A percentile compares a stretch with the other conserved stretches of the same genome.
Evolutionary conservation across 2,329 filamentous ascomycete genomes (phyloP).

Genomic region (Fusarium sp.): DNA sequence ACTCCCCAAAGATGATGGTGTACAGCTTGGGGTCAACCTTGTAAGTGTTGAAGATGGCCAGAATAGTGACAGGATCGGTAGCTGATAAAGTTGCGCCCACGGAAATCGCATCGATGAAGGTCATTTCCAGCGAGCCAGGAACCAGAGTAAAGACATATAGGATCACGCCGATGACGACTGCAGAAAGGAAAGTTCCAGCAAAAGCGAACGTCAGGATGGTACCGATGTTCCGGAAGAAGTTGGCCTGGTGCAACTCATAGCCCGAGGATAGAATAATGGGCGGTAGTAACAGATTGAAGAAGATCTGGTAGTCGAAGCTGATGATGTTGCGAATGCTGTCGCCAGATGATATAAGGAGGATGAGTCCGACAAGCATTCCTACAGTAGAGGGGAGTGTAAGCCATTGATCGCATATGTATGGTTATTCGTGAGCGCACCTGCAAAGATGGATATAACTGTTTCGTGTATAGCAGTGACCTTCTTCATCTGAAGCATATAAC

Average conservation of each 20-base stretch:
- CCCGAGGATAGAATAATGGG: constrained; percentile 97
- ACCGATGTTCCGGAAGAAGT: constrained; percentile 98
- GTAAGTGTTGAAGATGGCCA: constrained; percentile 99
- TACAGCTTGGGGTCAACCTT: constrained; percentile 99
- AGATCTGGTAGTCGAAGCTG: constrained; percentile 98
- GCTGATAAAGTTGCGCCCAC: constrained; percentile 96
- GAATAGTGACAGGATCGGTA: constrained; percentile 96
- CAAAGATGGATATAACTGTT: constrained; percentile 98
- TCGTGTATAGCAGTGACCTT: constrained; percentile 98
- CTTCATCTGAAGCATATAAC: constrained; percentile 95
- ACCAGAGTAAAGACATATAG: constrained; percentile 90
- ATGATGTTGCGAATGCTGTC: constrained; percentile 85
- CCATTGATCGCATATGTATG: constrained; percentile 41
- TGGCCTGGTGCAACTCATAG: constrained; percentile 97
- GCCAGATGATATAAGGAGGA: constrained; percentile 84
- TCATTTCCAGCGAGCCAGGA: constrained; percentile 85
- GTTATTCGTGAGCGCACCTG: constrained; percentile 65
- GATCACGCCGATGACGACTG: constrained; percentile 90
- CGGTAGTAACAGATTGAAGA: constrained; percentile 98
- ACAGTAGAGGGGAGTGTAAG: not conserved
- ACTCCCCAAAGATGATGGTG: constrained; percentile 98
- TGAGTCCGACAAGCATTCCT: constrained; percentile 96
- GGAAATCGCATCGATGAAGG: constrained; percentile 95
- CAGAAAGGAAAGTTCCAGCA: constrained; percentile 95
- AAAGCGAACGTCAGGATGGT: constrained; percentile 98